Base-by-base conservation (phyloP, 2,329 filamentous ascomycete species). In the Pseudocercospora eumusae region DNA sequence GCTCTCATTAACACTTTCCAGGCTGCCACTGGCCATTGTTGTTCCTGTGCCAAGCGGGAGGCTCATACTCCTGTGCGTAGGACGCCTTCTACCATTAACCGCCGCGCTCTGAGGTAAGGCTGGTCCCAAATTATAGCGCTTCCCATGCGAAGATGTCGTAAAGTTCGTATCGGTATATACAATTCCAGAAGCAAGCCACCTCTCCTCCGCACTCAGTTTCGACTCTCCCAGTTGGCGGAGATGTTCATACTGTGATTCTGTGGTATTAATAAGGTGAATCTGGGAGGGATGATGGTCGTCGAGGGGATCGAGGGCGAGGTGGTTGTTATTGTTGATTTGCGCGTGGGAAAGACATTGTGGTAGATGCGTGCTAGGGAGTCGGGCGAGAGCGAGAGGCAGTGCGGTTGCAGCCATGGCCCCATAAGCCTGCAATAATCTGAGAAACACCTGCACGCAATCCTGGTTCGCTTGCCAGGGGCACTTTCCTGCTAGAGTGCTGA, bases 1-100 rank as follows among this genome's bases (percentile, higher is more conserved):
- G 33, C 62, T 69, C 31, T 63, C 67, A 40, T 66, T 58, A 18
- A 60, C 58, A 23, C 66, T 66, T 49, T 69, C 67, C 20, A 66
- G 61, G 58, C 62, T 57, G 33, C 59, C 58, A 49, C 52, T 66
- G 42, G 63, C 63, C 61, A 66, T 66, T 9, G 49, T 66, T 15
- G 49, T 61, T 18, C 60, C 62, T 13, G 40, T 27, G 23, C 40
- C 47, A 31, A 33, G 21, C 13, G 66, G 66, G 45, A 63, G 56
- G 45, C 62, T 63, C 54, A 62, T 50, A 49, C 65, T 67, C 36
- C 66, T 36, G 36, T 62, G 47, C 28, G 31, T 53, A 63, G 53
- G 62, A 60, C 59, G 59, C 57, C 28, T 13, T 31, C 52, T 52
- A 54, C 59, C 54, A 47, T 54, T 33, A 25, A 65, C 49, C 31